These are phyloP conservation scores for Benincasa hispida DNA, from an alignment of 306 rosid species.

Conservation along the genomic window DNA sequence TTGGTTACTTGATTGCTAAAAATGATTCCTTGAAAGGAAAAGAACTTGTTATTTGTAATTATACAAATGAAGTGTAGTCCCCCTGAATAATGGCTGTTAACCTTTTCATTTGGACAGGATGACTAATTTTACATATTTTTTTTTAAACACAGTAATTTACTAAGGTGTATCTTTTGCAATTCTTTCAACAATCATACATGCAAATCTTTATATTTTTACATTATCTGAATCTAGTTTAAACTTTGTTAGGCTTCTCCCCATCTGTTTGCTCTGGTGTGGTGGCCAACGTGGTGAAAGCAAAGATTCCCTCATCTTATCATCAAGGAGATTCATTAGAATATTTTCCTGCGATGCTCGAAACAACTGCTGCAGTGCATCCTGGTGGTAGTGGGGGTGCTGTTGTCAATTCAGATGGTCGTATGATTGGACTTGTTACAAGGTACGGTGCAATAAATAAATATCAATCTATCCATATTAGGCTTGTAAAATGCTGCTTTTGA, in stretches of 20 bases:
- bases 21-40: neutral
- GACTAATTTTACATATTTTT: neutral
- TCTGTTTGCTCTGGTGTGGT: slow-evolving; percentile 84
- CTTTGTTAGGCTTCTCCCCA: slow-evolving; percentile 52
- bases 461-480: neutral
- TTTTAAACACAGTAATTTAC: neutral
- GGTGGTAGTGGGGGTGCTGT: slow-evolving; percentile 98
- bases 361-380: slow-evolving; percentile 93
- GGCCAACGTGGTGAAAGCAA: slow-evolving; percentile 69
- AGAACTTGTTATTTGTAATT: neutral
- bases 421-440: slow-evolving; percentile 97
- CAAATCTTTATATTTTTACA: neutral
- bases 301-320: slow-evolving; percentile 36
- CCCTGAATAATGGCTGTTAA: neutral
- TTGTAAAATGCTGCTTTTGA: neutral
- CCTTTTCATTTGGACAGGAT: neutral
- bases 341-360: slow-evolving; percentile 81
- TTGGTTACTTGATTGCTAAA: neutral
- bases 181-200: neutral
- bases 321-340: slow-evolving; percentile 20
- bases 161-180: neutral
- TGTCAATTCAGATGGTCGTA: slow-evolving; percentile 65
- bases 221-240: slow-evolving; percentile 3
- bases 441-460: slow-evolving; percentile 22
- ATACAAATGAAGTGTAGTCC: neutral